Conservation (phyloP, 495 filamentous ascomycete species). For the Amorphotheca resinae region DNA sequence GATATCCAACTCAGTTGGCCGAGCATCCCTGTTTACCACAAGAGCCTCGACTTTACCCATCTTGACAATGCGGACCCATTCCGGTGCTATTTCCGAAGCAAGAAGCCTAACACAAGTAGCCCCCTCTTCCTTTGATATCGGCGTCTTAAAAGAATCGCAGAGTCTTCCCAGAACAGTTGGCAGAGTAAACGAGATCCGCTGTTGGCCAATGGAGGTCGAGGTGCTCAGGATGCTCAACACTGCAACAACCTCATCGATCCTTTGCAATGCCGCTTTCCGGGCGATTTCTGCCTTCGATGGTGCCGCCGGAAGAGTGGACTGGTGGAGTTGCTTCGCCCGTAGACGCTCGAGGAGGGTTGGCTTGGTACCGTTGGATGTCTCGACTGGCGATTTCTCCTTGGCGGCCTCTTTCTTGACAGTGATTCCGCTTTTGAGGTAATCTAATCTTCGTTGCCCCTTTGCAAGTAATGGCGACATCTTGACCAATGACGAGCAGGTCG, state of each 20-base stretch:
- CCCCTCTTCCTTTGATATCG: conserved; percentile 48
- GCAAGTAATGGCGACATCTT: conserved; percentile 31
- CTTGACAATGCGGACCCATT: conserved; percentile 46
- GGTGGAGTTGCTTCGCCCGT: conserved; percentile 41
- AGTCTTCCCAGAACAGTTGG: conserved; percentile 43
- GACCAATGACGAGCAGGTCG: conserved; percentile 29
- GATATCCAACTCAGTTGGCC: conserved; percentile 31
- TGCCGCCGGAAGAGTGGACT: conserved; percentile 27
- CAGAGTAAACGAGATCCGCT: conserved; percentile 46
- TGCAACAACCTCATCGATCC: conserved; percentile 46
- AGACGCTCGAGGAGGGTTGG: conserved; percentile 47
- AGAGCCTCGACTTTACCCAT: conserved; percentile 44
- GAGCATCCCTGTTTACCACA: conserved; percentile 35
- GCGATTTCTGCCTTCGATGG: conserved; percentile 35
- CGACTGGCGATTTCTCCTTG: conserved; percentile 1
- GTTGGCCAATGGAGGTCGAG: conserved; percentile 25
- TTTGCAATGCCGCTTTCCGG: conserved; percentile 44
- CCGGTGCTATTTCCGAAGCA: conserved; percentile 45
- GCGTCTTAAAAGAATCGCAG: conserved; percentile 46
- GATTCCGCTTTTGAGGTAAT: conserved; percentile 43
- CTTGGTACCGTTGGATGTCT: conserved; percentile 6
- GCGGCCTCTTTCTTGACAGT: conserved; percentile 24
- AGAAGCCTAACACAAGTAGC: conserved; percentile 41
- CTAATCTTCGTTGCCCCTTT: conserved; percentile 48
- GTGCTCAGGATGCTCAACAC: conserved; percentile 46